A percentile compares a stretch with the other conserved stretches of the same genome.
Conservation (phyloP, 768 basidiomycete genomes). For the Polyporus arcularius region DNA sequence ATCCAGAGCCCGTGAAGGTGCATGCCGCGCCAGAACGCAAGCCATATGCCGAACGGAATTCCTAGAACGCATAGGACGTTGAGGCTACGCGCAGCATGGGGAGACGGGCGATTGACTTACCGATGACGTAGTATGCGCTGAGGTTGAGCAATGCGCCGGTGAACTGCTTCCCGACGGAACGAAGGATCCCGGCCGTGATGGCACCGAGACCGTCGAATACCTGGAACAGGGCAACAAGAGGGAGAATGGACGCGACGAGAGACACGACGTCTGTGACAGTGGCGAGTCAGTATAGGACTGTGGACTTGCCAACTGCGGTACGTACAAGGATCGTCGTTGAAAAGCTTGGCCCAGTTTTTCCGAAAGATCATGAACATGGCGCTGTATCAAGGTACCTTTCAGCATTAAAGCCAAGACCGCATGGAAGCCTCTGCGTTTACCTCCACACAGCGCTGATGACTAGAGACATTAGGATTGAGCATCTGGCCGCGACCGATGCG, state of each 20-base stretch:
- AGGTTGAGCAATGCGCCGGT: slow-evolving; percentile 80
- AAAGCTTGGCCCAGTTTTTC: slow-evolving; percentile 55
- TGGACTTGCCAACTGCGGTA: not conserved
- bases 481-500: slow-evolving; percentile 66
- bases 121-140: slow-evolving; percentile 79
- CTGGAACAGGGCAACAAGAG: slow-evolving; percentile 75
- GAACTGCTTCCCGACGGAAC: slow-evolving; percentile 81
- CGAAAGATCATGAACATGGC: slow-evolving; percentile 45
- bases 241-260: slow-evolving; percentile 56
- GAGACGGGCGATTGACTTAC: slow-evolving; percentile 31
- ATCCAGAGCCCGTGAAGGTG: slow-evolving; percentile 82
- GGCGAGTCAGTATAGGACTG: not conserved
- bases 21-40: slow-evolving; percentile 62
- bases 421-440: slow-evolving; percentile 33
- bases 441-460: slow-evolving; percentile 67
- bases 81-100: not conserved
- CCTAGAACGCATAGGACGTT: slow-evolving; percentile 35
- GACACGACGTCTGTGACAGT: slow-evolving; percentile 35
- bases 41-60: slow-evolving; percentile 79
- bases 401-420: not conserved
- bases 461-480: slow-evolving; percentile 67
- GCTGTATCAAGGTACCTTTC: slow-evolving; percentile 28
- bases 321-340: slow-evolving; percentile 54
- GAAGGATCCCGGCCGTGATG: slow-evolving; percentile 74
- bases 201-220: slow-evolving; percentile 79